Conservation (phyloP, 306 rosid species). For the Quercus mongolica region DNA sequence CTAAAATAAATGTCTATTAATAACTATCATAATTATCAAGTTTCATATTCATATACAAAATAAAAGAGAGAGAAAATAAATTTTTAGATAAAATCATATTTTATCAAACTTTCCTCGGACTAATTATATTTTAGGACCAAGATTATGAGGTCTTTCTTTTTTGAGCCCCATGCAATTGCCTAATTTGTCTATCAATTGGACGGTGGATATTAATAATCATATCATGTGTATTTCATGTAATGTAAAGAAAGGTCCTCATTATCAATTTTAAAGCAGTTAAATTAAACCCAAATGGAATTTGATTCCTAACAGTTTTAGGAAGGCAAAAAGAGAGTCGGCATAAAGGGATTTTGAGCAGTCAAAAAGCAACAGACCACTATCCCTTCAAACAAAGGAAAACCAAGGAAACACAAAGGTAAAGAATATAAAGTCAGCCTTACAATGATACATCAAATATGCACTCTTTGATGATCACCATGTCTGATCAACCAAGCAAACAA, state of each 20-base stretch:
- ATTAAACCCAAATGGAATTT: conserved; percentile 38
- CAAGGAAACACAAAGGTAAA: conserved; percentile 14
- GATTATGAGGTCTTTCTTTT: no score
- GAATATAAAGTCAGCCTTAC: background rate
- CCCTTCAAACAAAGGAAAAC: conserved; percentile 32
- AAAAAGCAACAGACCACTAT: conserved; percentile 41
- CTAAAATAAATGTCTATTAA: no score
- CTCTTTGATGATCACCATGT: background rate
- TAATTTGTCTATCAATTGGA: background rate
- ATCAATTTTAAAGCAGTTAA: conserved; percentile 14
- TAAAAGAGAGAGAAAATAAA: no score
- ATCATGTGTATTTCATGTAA: background rate
- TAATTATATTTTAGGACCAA: no score
- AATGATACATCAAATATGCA: background rate
- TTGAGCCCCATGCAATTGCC: no score
- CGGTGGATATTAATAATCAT: background rate
- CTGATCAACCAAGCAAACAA: conserved; percentile 7
- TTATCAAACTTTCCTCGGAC: no score
- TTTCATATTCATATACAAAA: no score
- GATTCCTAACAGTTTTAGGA: conserved; percentile 37
- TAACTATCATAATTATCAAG: no score
- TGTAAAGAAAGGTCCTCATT: conserved; percentile 34
- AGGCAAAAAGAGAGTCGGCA: conserved; percentile 14
- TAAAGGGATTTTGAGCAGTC: conserved; percentile 29
- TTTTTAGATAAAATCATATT: no score